Conservation (phyloP, 805 yeast genomes). For the Candida parachauliodes region DNA sequence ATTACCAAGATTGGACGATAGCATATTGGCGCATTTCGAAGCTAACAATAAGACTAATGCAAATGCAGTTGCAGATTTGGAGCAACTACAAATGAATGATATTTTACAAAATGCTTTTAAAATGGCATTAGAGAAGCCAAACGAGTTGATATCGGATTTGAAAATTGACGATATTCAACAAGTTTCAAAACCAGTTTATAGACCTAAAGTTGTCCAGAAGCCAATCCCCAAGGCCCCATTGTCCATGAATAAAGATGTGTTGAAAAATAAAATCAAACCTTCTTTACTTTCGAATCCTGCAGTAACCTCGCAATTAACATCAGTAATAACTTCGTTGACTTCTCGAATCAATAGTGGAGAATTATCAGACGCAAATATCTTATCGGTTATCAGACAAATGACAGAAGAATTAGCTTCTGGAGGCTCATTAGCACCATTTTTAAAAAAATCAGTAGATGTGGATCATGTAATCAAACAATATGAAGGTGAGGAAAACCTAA, state of each 20-base stretch:
- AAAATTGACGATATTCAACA: constrained; percentile 25
- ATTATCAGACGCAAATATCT: constrained; percentile 23
- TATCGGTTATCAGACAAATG: constrained; percentile 39
- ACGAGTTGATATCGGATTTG: constrained; percentile 36
- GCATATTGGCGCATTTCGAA: constrained; percentile 30
- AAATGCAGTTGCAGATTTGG: constrained; percentile 44
- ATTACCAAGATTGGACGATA: constrained; percentile 34
- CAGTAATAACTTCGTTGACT: constrained; percentile 29
- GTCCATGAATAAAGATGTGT: not conserved
- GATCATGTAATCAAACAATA: constrained; percentile 20
- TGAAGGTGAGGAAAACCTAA: constrained; percentile 17
- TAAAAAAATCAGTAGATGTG: constrained; percentile 14
- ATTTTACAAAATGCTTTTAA: constrained; percentile 75
- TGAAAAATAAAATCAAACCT: not conserved
- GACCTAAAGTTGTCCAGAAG: not conserved
- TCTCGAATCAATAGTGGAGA: constrained; percentile 24
- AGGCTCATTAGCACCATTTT: constrained; percentile 10
- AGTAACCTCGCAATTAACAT: constrained; percentile 29
- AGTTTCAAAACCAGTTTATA: constrained; percentile 3
- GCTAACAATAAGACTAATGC: constrained; percentile 7
- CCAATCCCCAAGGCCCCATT: not conserved
- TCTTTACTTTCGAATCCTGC: constrained; percentile 7
- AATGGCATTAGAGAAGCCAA: constrained; percentile 69
- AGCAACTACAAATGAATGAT: constrained; percentile 56
- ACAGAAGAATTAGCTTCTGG: constrained; percentile 27